phyloP scores from a whole-genome alignment of 2,329 filamentous ascomycete species.

The Alternaria conjuncta region DNA sequence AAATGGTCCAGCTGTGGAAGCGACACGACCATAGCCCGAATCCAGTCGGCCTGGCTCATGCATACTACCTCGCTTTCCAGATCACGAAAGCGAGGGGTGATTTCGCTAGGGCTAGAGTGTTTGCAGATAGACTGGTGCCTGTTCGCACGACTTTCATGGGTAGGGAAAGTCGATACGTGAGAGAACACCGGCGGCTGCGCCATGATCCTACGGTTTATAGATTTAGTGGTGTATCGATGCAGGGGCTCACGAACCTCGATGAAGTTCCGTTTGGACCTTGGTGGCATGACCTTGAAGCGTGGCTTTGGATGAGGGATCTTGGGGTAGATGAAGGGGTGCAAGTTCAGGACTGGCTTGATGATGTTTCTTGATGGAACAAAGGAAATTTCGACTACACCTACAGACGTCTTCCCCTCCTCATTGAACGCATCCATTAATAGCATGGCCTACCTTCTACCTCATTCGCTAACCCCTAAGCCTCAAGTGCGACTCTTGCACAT shows the following conservation, averaged over 20 bases:
- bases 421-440: neutral
- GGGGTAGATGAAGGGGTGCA: neutral
- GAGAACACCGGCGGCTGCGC: neutral
- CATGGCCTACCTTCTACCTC: neutral
- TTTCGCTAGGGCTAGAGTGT: neutral
- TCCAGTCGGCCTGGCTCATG: neutral
- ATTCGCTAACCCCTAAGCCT: neutral
- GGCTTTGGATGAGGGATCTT: neutral
- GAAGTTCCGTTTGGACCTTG: neutral
- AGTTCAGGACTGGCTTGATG: neutral
- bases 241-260: neutral
- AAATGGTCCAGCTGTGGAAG: neutral
- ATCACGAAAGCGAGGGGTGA: neutral
- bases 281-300: neutral
- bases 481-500: neutral
- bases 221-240: neutral
- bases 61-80: neutral
- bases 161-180: neutral
- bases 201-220: neutral
- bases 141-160: neutral
- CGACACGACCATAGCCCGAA: neutral
- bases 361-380: neutral
- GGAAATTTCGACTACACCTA: neutral
- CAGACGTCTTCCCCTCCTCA: neutral
- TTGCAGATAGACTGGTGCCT: neutral